Evolutionary conservation across 2,329 filamentous ascomycete genomes (phyloP), one percentile per base, ranked within the genome.

Genomic region (Arachnomyces sp.): DNA sequence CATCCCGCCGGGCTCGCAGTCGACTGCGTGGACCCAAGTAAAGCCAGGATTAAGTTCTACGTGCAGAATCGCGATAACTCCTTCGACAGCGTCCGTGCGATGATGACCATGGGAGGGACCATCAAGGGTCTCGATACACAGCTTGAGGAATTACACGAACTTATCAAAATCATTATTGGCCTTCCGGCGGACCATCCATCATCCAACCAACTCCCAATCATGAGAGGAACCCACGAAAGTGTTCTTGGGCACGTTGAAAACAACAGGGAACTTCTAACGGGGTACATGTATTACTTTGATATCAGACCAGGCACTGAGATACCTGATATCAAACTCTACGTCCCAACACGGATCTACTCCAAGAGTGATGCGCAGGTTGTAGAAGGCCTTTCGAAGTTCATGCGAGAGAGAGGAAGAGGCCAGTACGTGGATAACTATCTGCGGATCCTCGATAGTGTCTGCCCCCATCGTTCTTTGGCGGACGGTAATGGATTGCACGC

Each of bases 211-310:
- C n/a, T n/a, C n/a, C n/a, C n/a, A n/a, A n/a, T n/a, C n/a, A n/a
- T n/a, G n/a, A n/a, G n/a, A n/a, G n/a, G n/a, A n/a, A n/a, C n/a
- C n/a, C n/a, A n/a, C n/a, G n/a, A n/a, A n/a, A n/a, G n/a, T n/a
- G n/a, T n/a, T n/a, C n/a, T n/a, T n/a, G n/a, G n/a, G n/a, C n/a
- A n/a, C n/a, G n/a, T n/a, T n/a, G n/a, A n/a, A n/a, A n/a, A n/a
- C n/a, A n/a, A n/a, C n/a, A n/a, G n/a, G n/a, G n/a, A n/a, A n/a
- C n/a, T n/a, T n/a, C 12, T 49, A 2, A n/a, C 30, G 1, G 45
- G 49, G 4, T 50, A 43, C 31, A 3, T 53, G 3, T 56, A 51
- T 38, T 55, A 49, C 42, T 54, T 56, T 28, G 53, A 55, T 34
- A 49, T 56, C 16, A 46, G 44, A 1, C 48, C 51, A 2, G 43